Evolutionary conservation across 2,329 filamentous ascomycete genomes (phyloP).

Genomic region (Ophiostoma sp.): DNA sequence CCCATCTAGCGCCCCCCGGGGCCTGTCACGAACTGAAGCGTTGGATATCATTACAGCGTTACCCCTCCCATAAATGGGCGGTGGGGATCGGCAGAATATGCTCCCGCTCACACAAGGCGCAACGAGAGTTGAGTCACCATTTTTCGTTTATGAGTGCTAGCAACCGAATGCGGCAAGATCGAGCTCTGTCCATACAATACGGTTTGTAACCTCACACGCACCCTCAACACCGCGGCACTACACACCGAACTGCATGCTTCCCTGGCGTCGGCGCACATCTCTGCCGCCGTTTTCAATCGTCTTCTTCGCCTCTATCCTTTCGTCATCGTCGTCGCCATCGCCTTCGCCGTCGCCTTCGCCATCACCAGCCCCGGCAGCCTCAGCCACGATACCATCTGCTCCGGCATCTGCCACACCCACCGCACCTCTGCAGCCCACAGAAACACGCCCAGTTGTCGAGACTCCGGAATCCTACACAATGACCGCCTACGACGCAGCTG

Average conservation of each 20-base stretch:
- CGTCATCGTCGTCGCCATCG: not conserved
- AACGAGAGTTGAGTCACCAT: constrained; percentile 18
- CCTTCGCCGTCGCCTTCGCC: not conserved
- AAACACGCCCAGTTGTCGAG: no score
- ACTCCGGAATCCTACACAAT: constrained; percentile 1
- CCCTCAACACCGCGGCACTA: not conserved
- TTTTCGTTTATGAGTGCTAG: not conserved
- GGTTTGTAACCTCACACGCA: not conserved
- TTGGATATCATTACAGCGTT: not conserved
- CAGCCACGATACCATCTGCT: not conserved
- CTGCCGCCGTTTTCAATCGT: constrained; percentile 21
- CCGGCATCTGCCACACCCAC: not conserved
- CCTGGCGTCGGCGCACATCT: not conserved
- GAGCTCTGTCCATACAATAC: not conserved
- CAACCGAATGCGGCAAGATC: constrained; percentile 16
- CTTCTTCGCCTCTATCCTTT: not conserved
- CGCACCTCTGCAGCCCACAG: not conserved
- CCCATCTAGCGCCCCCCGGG: not conserved
- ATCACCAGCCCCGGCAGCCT: not conserved
- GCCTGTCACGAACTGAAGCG: no score
- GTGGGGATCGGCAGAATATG: constrained; percentile 22
- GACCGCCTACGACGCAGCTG: constrained; percentile 16
- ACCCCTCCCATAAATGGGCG: constrained; percentile 23
- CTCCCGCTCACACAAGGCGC: not conserved
- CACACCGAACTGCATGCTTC: constrained; percentile 19